Base-by-base conservation (phyloP, 805 yeast genomes). In the Kuraishia molischiana region DNA sequence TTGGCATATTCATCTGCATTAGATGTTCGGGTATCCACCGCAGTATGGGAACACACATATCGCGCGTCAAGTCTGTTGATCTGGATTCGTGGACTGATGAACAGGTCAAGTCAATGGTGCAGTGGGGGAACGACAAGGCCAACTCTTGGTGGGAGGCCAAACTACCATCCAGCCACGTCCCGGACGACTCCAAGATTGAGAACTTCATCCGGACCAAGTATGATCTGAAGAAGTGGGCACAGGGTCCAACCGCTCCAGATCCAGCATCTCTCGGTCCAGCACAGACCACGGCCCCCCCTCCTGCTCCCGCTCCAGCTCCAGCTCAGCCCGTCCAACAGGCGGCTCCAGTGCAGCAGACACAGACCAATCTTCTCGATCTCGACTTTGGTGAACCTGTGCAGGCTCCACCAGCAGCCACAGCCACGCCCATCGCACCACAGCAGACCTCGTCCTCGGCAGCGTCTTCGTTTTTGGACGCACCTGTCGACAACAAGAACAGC, bases 61-160 rank as follows among this genome's bases (percentile, higher is more conserved):
- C 95, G 21, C 72, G 85, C 52, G 97, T 92, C 36, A 85, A 92
- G 54, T 82, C 95, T 4, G 94, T 90, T 29, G 97, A 92, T 61
- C 68, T 90, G 51, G 97, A 90, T 55, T 82, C 94, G 1, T 90
- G 98, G 98, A 84, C 92, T 4, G 95, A 87, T 49, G 95, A 84
- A 51, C 96, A 92, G 56, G 74, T 86, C 22, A 77, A 71, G 42
- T 75, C 74, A 44, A 78, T 92, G 82, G 77, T 85, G 22, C 64
- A 72, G 48, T 85, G 95, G 94, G 95, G 95, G 2, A 90, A 90
- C 53, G 69, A 62, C 32, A 67, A 71, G 54, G 92, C 94, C 20
- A 92, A 92, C 55, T 44, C 57, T 5, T 83, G 69, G 56, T 92
- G 97, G 94, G 98, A 92, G 58, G 71, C 77, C 29, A 75, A 74